These are phyloP conservation scores for Strobilomyces echinocephalus DNA, from an alignment of 768 basidiomycete species.

Conservation along the genomic window DNA sequence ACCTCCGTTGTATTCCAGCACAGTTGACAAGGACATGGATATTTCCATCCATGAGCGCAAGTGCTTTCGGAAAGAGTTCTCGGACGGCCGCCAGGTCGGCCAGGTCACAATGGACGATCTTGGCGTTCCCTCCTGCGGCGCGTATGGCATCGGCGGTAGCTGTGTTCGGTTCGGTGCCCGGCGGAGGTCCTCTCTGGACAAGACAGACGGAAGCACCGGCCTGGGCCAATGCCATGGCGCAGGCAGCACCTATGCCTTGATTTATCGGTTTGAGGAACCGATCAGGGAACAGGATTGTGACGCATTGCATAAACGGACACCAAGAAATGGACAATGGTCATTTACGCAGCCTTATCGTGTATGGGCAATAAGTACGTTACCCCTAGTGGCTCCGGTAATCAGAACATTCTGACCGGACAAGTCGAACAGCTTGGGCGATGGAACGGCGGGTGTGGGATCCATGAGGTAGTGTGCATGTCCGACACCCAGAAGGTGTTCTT, in stretches of 20 bases:
- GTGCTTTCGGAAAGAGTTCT: slow-evolving; percentile 44
- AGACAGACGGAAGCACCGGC: slow-evolving; percentile 50
- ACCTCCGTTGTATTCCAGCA: slow-evolving; percentile 56
- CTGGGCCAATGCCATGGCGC: slow-evolving; percentile 50
- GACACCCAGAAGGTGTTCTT: slow-evolving; percentile 12
- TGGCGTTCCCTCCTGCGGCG: slow-evolving; percentile 31
- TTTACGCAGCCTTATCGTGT: slow-evolving; percentile 7
- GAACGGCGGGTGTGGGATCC: slow-evolving; percentile 49
- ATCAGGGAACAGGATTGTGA: slow-evolving; percentile 10
- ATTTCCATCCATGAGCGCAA: slow-evolving; percentile 44
- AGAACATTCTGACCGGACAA: slow-evolving; percentile 65
- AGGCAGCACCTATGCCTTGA: slow-evolving; percentile 52
- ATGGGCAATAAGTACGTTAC: slow-evolving; percentile 37
- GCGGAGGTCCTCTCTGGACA: slow-evolving; percentile 41
- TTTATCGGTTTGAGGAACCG: slow-evolving; percentile 6
- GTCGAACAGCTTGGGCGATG: slow-evolving; percentile 58
- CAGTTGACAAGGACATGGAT: slow-evolving; percentile 70
- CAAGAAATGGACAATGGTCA: slow-evolving; percentile 8
- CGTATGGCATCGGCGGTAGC: slow-evolving; percentile 35
- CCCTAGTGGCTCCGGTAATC: slow-evolving; percentile 77
- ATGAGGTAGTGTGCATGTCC: slow-evolving; percentile 29
- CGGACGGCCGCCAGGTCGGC: slow-evolving; percentile 46
- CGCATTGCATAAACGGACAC: slow-evolving; percentile 11
- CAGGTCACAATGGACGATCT: slow-evolving; percentile 56
- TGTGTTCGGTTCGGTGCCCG: slow-evolving; percentile 31